phyloP scores from a whole-genome alignment of 768 basidiomycete genomes.

The Dioszegia hungarica region DNA sequence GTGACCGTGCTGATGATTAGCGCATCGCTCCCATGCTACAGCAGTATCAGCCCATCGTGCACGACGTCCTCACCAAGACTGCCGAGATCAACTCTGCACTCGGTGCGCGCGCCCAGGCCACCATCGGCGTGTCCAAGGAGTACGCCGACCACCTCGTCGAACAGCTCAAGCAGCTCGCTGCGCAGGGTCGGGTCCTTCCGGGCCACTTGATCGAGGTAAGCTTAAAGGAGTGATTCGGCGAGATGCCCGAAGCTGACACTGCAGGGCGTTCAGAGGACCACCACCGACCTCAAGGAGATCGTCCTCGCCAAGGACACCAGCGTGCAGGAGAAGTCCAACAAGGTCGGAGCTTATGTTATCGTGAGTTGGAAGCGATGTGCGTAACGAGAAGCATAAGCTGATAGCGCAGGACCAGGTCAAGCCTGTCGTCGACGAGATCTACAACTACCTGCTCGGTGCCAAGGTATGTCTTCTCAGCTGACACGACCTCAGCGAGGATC shows the following conservation, averaged over 20 bases:
- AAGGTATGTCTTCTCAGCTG: conserved; percentile 23
- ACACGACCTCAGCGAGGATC: no score
- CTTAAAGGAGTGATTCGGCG: no score
- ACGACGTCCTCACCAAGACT: conserved; percentile 35
- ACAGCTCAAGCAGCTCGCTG: conserved; percentile 37
- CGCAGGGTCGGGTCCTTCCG: conserved; percentile 35
- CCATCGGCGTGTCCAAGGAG: conserved; percentile 32
- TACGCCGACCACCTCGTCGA: conserved; percentile 34
- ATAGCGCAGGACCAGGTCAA: conserved; percentile 39
- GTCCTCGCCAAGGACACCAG: conserved; percentile 36
- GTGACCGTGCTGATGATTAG: conserved; percentile 8
- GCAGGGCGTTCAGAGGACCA: conserved; percentile 30
- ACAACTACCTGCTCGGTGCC: conserved; percentile 41
- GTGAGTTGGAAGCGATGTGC: conserved; percentile 21
- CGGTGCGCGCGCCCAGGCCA: conserved; percentile 36
- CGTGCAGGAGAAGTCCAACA: conserved; percentile 43
- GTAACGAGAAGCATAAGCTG: not conserved
- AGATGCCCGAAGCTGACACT: conserved; percentile 17
- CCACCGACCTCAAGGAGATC: conserved; percentile 35
- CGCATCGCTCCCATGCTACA: conserved; percentile 34
- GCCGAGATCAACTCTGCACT: conserved; percentile 40
- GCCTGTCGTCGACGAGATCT: conserved; percentile 43
- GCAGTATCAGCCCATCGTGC: conserved; percentile 30
- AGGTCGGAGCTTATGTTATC: conserved; percentile 37
- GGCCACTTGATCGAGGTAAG: conserved; percentile 31